Evolutionary conservation across 1,139 yeast species (phyloP), one percentile per base, ranked within the genome.

Genomic region (Pichia sp.): DNA sequence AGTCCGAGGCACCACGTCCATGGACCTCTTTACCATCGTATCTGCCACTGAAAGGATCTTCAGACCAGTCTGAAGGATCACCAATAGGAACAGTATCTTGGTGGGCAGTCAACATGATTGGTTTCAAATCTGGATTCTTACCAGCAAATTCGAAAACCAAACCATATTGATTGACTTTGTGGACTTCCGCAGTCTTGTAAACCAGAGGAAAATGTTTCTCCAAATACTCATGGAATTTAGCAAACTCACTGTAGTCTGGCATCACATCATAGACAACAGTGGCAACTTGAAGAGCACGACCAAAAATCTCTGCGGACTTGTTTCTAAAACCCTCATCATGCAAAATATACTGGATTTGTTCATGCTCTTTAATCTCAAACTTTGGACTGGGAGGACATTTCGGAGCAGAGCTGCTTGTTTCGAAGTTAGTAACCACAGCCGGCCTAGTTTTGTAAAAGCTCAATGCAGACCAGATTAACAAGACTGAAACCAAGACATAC

Each of bases 71-170:
- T 27, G 71, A 66, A 62, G 82, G 82, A 41, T 57, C 61, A 16
- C 58, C 59, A 14, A 87, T 85, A 0, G 96, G 96, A 8, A 88
- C 96, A 4, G 85, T 88, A 66, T 88, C 96, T 66, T 84, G 90
- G 69, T 89, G 96, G 3, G 93, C 91, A 71, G 84, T 79, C 45
- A 87, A 73, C 66, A 88, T 64, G 17, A 84, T 60, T 3, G 96
- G 95, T 66, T 85, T 83, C 62, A 84, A 72, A 33, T 51, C 16
- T 12, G 70, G 50, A 58, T 82, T 72, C 0, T 79, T 65, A 17
- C 95, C 95, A 60, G 48, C 14, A 53, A 64, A 61, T 40, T 63
- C 64, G 48, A 57, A 60, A 6, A 65, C 51, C 44, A 66, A 57
- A 56, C 81, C 81, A 58, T 74, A 75, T 30, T 75, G 72, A 60